Evolutionary conservation across 2,329 filamentous ascomycete species (phyloP), one percentile per base, ranked within the genome.

Genomic region (Diaporthe sp.): DNA sequence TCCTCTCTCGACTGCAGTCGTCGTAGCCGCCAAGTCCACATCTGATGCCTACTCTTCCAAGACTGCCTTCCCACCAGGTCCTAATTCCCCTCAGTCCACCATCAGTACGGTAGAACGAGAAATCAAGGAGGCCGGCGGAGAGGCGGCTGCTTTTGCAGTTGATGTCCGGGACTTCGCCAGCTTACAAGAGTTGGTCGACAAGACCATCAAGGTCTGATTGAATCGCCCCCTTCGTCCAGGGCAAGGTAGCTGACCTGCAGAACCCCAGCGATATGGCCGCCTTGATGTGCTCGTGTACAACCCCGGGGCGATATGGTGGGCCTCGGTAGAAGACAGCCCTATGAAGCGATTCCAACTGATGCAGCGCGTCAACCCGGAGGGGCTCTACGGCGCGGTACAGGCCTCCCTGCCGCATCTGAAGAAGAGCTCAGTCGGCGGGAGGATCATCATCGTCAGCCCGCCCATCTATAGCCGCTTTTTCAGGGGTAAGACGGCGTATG

Each of bases 401-500:
- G 92, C 92, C 7, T 85, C 88, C 2, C 86, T 97, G 28, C 94
- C 94, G 2, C 87, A 92, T 76, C 92, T 96, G 76, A 87, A 84
- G 82, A 53, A 73, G 58, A 65, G 87, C 86, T 89, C 87, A 84
- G 87, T 86, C 37, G 67, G 67, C 5, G 94, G 92, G 0, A 85
- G 95, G 37, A 90, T 97, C 77, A 86, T 97, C 61, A 93, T 97
- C 73, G 93, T 97, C 73, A 94, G 92, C 80, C 95, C 95, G 34
- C 95, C 95, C 2, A 96, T 97, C 75, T 97, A 97, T 84, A 94
- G 91, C 77, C 89, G 95, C 42, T 97, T 97, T 84, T 96, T 97
- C 83, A 86, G 94, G 31, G 95, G 95, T 15, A 97, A 97, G 88
- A 94, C 94, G 1, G 94, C 93, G 19, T 97, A 97, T 84, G 94